A percentile compares a stretch with the other conserved stretches of the same genome.
Conservation (phyloP, 2,329 filamentous ascomycete genomes). For the Diaporthe australafricana region DNA sequence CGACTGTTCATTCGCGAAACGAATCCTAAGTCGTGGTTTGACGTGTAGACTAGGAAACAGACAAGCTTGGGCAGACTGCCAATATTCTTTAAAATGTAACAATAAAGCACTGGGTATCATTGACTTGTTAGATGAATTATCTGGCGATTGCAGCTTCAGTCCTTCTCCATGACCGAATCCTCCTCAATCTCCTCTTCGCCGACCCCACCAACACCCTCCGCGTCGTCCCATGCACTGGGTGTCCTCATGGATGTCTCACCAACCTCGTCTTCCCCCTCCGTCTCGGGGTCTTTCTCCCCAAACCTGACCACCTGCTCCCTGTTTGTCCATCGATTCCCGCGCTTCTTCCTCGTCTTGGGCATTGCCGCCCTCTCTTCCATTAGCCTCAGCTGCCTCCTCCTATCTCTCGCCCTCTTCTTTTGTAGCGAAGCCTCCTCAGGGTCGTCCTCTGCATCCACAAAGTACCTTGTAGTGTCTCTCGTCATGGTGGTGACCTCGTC, state of each 20-base stretch:
- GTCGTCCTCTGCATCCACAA: constrained; percentile 55
- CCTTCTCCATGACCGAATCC: constrained; percentile 41
- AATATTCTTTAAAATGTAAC: background rate
- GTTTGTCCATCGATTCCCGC: constrained; percentile 30
- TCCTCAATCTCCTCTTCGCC: constrained; percentile 39
- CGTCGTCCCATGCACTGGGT: constrained; percentile 20
- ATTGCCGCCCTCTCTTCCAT: constrained; percentile 33
- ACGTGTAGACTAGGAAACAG: background rate
- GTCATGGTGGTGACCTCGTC: constrained; percentile 74
- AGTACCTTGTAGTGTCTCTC: constrained; percentile 47
- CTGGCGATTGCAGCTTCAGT: constrained; percentile 1
- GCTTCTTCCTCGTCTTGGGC: constrained; percentile 24
- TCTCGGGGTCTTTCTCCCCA: constrained; percentile 11
- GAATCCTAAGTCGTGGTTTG: background rate
- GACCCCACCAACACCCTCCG: constrained; percentile 36
- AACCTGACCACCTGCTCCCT: constrained; percentile 32
- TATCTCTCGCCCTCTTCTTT: constrained; percentile 43
- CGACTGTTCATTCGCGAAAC: background rate
- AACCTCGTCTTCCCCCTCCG: constrained; percentile 7
- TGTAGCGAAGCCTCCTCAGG: constrained; percentile 52
- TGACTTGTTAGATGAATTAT: background rate
- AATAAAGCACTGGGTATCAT: constrained; percentile 34
- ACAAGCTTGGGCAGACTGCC: background rate
- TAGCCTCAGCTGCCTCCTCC: constrained; percentile 40
- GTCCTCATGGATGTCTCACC: constrained; percentile 5